These are phyloP conservation scores for Globisporangium acanthophoron DNA, from an alignment of 352 stramenopile genomes.

Conservation along the genomic window DNA sequence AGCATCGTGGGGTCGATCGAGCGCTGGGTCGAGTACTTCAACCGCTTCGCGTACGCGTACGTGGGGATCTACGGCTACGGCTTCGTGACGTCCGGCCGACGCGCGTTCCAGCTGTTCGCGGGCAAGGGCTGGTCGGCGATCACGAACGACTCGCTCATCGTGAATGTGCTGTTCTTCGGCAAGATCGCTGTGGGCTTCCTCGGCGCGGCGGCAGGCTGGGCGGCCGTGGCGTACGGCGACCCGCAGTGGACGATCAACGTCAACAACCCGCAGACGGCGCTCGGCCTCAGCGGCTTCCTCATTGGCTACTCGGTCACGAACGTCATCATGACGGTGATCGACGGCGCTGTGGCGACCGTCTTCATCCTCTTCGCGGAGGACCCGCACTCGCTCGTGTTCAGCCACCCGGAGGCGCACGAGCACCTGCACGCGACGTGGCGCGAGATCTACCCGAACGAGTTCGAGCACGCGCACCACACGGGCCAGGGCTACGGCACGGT, in stretches of 20 bases:
- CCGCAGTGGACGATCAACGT: constrained; percentile 39
- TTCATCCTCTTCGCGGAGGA: constrained; percentile 54
- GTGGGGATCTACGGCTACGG: constrained; percentile 68
- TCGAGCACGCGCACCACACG: not conserved
- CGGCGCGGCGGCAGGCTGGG: constrained; percentile 37
- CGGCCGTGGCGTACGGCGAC: constrained; percentile 29
- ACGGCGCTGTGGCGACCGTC: constrained; percentile 39
- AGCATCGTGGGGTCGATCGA: constrained; percentile 62
- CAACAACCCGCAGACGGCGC: constrained; percentile 29
- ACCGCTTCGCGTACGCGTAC: constrained; percentile 70
- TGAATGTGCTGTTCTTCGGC: constrained; percentile 49
- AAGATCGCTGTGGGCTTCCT: constrained; percentile 54
- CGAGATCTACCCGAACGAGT: constrained; percentile 47
- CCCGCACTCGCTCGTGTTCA: constrained; percentile 29
- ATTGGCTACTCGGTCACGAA: constrained; percentile 45
- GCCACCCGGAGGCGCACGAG: constrained; percentile 33
- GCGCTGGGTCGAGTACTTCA: constrained; percentile 69
- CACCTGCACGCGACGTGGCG: constrained; percentile 36
- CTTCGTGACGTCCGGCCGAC: constrained; percentile 43
- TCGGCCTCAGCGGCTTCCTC: constrained; percentile 42
- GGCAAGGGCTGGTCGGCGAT: constrained; percentile 55
- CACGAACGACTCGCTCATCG: constrained; percentile 68
- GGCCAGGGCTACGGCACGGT: not conserved
- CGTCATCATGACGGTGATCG: constrained; percentile 50
- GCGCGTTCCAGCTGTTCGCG: constrained; percentile 49